These are phyloP conservation scores for Coniferiporia weirii DNA, from an alignment of 1,284 basidiomycete genomes.

Conservation along the genomic window DNA sequence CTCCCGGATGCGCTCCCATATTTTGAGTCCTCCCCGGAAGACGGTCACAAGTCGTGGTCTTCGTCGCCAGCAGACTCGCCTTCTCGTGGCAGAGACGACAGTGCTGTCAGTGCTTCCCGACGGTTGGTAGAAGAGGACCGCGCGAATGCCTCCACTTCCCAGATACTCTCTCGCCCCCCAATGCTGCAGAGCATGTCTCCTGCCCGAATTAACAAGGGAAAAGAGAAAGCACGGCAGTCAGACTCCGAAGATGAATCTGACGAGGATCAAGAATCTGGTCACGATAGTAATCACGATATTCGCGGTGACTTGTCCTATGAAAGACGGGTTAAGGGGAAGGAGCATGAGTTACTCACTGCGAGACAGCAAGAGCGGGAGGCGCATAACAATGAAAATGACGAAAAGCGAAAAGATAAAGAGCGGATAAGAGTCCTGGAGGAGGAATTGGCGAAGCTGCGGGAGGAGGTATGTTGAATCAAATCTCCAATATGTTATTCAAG, in stretches of 20 bases:
- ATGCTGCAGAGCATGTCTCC: background rate
- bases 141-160: background rate
- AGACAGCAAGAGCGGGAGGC: slow-evolving; percentile 39
- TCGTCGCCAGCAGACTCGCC: slow-evolving; percentile 16
- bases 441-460: slow-evolving; percentile 55
- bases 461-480: slow-evolving; percentile 44
- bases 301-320: slow-evolving; percentile 3
- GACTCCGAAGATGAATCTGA: background rate
- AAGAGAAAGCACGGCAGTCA: background rate
- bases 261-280: background rate
- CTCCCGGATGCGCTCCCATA: background rate
- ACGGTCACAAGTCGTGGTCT: background rate
- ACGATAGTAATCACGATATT: background rate
- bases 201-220: slow-evolving; percentile 3
- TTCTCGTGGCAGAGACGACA: background rate
- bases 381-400: slow-evolving; percentile 31
- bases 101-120: background rate
- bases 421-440: slow-evolving; percentile 61
- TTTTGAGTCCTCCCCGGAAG: background rate
- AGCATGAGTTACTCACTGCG: slow-evolving; percentile 50
- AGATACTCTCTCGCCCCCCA: slow-evolving; percentile 4
- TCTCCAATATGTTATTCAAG: slow-evolving; percentile 1
- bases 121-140: background rate
- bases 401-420: slow-evolving; percentile 52
- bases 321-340: slow-evolving; percentile 45